Evolutionary conservation across 2,329 filamentous ascomycete genomes (phyloP).

Genomic region (Clarireedia sp.): DNA sequence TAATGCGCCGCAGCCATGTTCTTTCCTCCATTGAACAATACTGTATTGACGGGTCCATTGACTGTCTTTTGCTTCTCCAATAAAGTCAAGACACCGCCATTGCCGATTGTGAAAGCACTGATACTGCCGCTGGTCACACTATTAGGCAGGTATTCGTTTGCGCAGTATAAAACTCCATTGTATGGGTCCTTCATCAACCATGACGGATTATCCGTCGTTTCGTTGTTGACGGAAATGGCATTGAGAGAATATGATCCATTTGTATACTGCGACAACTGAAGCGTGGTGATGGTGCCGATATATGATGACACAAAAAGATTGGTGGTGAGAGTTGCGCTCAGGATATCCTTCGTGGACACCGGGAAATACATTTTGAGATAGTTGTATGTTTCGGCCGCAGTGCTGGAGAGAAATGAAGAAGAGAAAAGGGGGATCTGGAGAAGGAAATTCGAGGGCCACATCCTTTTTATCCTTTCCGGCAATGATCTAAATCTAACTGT

Average conservation of each 20-base stretch:
- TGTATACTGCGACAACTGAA: conserved; percentile 24
- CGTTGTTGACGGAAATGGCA: conserved; percentile 16
- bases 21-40: conserved; percentile 36
- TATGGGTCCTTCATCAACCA: conserved; percentile 22
- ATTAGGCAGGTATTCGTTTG: conserved; percentile 18
- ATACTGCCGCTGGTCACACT: conserved; percentile 15
- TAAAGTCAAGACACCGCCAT: conserved; percentile 33
- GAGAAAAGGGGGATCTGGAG: not conserved
- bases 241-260: conserved; percentile 19
- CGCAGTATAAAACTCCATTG: conserved; percentile 23
- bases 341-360: conserved; percentile 15
- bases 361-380: conserved; percentile 16
- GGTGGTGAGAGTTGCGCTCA: conserved; percentile 9
- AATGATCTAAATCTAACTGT: not conserved
- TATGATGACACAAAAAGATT: conserved; percentile 35
- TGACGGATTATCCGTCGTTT: conserved; percentile 18
- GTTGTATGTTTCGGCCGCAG: not conserved
- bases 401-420: not conserved
- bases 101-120: conserved; percentile 24
- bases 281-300: conserved; percentile 29
- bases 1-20: conserved; percentile 30
- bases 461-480: too few species aligned
- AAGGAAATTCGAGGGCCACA: not conserved
- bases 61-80: conserved; percentile 36
- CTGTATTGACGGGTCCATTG: conserved; percentile 28